Conservation (phyloP, 192 early-diverging fungal genomes). For the Umbelopsis sp. region DNA sequence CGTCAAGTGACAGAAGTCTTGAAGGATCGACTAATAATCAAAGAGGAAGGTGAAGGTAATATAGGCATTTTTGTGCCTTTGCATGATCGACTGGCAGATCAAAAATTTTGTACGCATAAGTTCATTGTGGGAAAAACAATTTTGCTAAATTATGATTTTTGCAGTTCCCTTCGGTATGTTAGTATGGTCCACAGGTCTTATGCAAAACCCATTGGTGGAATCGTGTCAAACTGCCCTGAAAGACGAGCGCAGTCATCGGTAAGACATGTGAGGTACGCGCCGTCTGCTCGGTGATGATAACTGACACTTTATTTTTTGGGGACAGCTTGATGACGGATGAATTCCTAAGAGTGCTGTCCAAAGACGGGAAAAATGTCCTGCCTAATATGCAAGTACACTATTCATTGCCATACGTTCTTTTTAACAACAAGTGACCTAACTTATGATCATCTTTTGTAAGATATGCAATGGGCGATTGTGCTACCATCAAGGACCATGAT, state of each 20-base stretch:
- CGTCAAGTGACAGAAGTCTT: slow-evolving; percentile 51
- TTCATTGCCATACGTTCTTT: not conserved
- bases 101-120: too few species aligned
- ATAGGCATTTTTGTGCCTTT: not conserved
- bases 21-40: slow-evolving; percentile 52
- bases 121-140: too few species aligned
- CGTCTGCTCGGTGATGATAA: not conserved
- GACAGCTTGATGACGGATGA: not conserved
- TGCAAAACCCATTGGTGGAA: slow-evolving; percentile 59
- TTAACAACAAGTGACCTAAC: not conserved
- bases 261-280: not conserved
- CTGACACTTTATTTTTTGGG: not conserved
- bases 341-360: not conserved
- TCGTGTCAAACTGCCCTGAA: slow-evolving; percentile 48
- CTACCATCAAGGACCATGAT: slow-evolving; percentile 74
- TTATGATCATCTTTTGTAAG: slow-evolving; percentile 37
- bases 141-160: not conserved
- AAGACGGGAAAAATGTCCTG: not conserved
- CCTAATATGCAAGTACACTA: slow-evolving; percentile 11
- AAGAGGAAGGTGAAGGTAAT: slow-evolving; percentile 50
- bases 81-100: too few species aligned
- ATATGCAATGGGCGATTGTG: slow-evolving; percentile 91
- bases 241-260: slow-evolving; percentile 37
- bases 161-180: slow-evolving; percentile 67
- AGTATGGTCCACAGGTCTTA: slow-evolving; percentile 80